Percentiles rank a stretch among this genome's conserved stretches.
phyloP scores from a whole-genome alignment of 306 rosid genomes.

The Sindora glabra region DNA sequence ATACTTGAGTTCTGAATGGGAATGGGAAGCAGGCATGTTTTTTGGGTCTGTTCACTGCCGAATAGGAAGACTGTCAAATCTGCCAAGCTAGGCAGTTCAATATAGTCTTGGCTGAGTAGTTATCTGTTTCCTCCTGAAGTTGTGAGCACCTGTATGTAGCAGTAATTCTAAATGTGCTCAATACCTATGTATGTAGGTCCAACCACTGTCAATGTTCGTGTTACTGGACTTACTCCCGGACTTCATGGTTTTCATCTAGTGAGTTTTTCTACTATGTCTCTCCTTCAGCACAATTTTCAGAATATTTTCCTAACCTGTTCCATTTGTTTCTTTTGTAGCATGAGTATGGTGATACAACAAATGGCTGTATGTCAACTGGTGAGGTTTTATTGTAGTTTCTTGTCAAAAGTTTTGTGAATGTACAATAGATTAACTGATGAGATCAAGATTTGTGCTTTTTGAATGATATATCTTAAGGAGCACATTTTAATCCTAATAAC shows the following conservation, averaged over 20 bases:
- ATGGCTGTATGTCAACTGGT: constrained; percentile 97
- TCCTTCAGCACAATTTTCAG: not conserved
- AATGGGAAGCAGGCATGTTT: not conserved
- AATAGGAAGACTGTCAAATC: not conserved
- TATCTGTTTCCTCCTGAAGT: no score
- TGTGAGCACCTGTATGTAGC: no score
- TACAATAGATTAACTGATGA: not conserved
- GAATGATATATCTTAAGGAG: constrained; percentile 41
- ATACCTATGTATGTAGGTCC: no score
- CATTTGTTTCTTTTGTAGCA: constrained; percentile 54
- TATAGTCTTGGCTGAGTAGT: not conserved
- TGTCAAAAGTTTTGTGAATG: not conserved
- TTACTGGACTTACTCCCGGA: constrained; percentile 81
- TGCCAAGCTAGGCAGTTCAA: not conserved
- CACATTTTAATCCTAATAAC: constrained; percentile 75
- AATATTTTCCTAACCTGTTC: not conserved
- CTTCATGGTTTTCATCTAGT: constrained; percentile 90
- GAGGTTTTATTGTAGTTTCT: constrained; percentile 1
- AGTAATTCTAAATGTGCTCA: no score
- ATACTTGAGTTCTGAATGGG: not conserved
- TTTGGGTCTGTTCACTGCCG: not conserved
- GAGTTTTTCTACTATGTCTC: constrained; percentile 26
- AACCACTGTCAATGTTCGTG: constrained; percentile 68
- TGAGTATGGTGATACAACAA: constrained; percentile 93
- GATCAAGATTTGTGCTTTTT: constrained; percentile 4